Base-by-base conservation (phyloP, 768 basidiomycete species). In the Leccinum rimulosum region DNA sequence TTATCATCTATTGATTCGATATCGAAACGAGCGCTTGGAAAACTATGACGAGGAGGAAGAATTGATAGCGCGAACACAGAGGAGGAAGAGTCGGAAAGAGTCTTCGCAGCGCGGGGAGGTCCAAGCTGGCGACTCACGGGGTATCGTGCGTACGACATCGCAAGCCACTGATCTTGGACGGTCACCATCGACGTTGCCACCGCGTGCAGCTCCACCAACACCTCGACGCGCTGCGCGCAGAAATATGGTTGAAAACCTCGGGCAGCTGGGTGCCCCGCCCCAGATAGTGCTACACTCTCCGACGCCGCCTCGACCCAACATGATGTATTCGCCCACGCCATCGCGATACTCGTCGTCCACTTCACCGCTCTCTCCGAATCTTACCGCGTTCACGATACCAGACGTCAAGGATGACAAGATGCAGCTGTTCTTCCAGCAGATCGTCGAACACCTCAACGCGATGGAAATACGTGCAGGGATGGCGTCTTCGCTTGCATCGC, bases 1-100 rank as follows among this genome's bases (percentile, higher is more conserved):
- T 51, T 99, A 99, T 73, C 87, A 91, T 68, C 76, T 98, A 5
- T 80, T 99, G n/a, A 79, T 88, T 56, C 85, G 85, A 62, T 98
- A 97, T 74, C 85, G 95, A 48, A 82, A 82, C 52, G 84, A 81
- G 64, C 85, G 87, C 56, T 71, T 92, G 47, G 88, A 91, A 67
- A 82, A 86, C 62, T 90, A 84, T 70, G 85, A 88, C 57, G 88
- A 89, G 56, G 88, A 89, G 52, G 85, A 89, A 58, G 80, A 84
- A 57, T 60, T 52, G 36, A 59, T 77, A 35, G 73, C 73, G 22
- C 69, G 74, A 65, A 70, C 62, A 52, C 43, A 64, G 56, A 71
- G 75, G 48, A 61, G 73, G 67, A 59, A 74, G 73, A 66, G 75
- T 72, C 69, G 65, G 45, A 77, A 72, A 52, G 75, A 70, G 63